These are phyloP conservation scores for Diaporthe nobilis DNA, from an alignment of 2,329 filamentous ascomycete genomes.

Conservation along the genomic window DNA sequence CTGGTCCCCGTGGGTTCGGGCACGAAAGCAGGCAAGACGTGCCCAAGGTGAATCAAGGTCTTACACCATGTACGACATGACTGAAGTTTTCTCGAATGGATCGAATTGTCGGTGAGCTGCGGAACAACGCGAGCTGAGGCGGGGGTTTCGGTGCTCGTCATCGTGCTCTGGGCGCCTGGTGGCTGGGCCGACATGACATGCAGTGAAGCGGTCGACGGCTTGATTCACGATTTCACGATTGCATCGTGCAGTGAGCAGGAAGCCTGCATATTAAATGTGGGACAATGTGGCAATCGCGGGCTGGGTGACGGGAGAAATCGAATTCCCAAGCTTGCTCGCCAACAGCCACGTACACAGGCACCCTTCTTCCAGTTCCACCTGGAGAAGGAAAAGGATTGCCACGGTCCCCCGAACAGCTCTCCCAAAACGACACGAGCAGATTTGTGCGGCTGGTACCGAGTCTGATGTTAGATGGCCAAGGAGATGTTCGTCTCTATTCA, in stretches of 20 bases:
- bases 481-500: neutral
- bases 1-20: slow-evolving; percentile 41
- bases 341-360: slow-evolving; percentile 3
- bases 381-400: neutral
- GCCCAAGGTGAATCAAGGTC: slow-evolving; percentile 40
- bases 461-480: slow-evolving; percentile 6
- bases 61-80: slow-evolving; percentile 36
- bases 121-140: slow-evolving; percentile 31
- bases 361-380: slow-evolving; percentile 6
- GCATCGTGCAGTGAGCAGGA: slow-evolving; percentile 35
- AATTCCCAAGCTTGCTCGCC: slow-evolving; percentile 20
- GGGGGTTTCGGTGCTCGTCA: slow-evolving; percentile 30
- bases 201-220: slow-evolving; percentile 31
- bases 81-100: slow-evolving; percentile 37
- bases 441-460: slow-evolving; percentile 19
- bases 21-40: slow-evolving; percentile 37
- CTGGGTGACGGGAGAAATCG: slow-evolving; percentile 19
- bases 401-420: slow-evolving; percentile 5
- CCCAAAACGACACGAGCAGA: slow-evolving; percentile 1
- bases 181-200: slow-evolving; percentile 38
- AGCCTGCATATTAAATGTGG: slow-evolving; percentile 36
- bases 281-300: slow-evolving; percentile 39
- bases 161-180: slow-evolving; percentile 29
- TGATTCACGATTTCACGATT: slow-evolving; percentile 34
- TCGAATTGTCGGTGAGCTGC: slow-evolving; percentile 41